These are phyloP conservation scores for Caulochytrium protostelioides DNA, from an alignment of 371 early-diverging fungal genomes.

Conservation along the genomic window DNA sequence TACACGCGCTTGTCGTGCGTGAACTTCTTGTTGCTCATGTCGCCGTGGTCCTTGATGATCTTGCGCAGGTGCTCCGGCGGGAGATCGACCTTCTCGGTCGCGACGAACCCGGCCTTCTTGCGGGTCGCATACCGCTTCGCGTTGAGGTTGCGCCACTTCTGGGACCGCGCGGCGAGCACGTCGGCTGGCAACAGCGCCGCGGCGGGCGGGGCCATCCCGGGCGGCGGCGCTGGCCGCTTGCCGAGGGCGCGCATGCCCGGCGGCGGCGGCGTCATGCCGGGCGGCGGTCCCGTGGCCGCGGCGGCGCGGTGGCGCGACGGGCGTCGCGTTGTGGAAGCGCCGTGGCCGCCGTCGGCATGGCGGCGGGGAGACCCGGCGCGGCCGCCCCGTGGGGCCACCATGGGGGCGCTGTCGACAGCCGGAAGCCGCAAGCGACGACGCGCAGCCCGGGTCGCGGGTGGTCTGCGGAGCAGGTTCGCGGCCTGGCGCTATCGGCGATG, in stretches of 20 bases:
- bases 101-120: conserved; percentile 62
- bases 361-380: not conserved
- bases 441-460: too few relatives aligned
- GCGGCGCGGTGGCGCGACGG: not conserved
- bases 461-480: too few relatives aligned
- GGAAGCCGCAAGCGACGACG: too few relatives aligned
- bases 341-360: not conserved
- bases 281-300: not conserved
- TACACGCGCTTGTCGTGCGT: conserved; percentile 90
- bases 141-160: conserved; percentile 79
- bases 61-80: conserved; percentile 89
- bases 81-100: conserved; percentile 64
- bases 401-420: too few relatives aligned
- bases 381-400: not conserved
- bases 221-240: too few relatives aligned
- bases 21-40: conserved; percentile 93
- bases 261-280: not conserved
- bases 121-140: conserved; percentile 78
- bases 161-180: conserved; percentile 47
- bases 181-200: conserved; percentile 25
- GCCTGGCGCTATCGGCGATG: too few relatives aligned
- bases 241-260: too few relatives aligned
- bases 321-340: not conserved
- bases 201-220: too few relatives aligned
- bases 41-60: conserved; percentile 93